These are phyloP conservation scores for Fusarium chaquense DNA, from an alignment of 2,329 filamentous ascomycete genomes.

Conservation along the genomic window DNA sequence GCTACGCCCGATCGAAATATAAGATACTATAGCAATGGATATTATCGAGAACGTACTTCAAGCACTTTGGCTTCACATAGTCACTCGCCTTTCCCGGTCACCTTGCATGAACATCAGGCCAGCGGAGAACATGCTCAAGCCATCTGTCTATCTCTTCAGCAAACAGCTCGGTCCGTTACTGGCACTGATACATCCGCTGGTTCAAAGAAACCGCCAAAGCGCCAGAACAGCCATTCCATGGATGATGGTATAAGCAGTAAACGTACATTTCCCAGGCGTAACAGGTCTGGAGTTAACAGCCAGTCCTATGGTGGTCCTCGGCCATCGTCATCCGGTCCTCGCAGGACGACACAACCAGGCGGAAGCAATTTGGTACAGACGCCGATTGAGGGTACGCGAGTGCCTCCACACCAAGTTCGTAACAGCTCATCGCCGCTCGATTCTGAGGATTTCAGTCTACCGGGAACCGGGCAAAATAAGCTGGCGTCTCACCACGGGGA, in stretches of 20 bases:
- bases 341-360: not conserved
- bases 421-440: not conserved
- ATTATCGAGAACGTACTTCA: constrained; percentile 27
- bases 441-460: not conserved
- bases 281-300: not conserved
- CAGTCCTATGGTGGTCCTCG: not conserved
- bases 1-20: constrained; percentile 13
- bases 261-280: constrained; percentile 15
- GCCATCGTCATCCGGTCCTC: not conserved
- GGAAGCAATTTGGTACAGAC: not conserved
- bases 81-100: not conserved
- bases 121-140: constrained; percentile 7
- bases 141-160: not conserved
- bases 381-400: not conserved
- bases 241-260: constrained; percentile 27
- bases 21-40: constrained; percentile 10
- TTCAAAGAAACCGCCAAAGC: constrained; percentile 29
- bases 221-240: constrained; percentile 32
- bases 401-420: not conserved
- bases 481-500: not conserved
- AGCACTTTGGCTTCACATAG: constrained; percentile 1
- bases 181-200: constrained; percentile 14
- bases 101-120: constrained; percentile 6
- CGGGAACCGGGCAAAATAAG: not conserved
- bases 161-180: constrained; percentile 8